Evolutionary conservation across 805 yeast genomes (phyloP), one percentile per base, ranked within the genome.

Genomic region (Kuraishia borneana): DNA sequence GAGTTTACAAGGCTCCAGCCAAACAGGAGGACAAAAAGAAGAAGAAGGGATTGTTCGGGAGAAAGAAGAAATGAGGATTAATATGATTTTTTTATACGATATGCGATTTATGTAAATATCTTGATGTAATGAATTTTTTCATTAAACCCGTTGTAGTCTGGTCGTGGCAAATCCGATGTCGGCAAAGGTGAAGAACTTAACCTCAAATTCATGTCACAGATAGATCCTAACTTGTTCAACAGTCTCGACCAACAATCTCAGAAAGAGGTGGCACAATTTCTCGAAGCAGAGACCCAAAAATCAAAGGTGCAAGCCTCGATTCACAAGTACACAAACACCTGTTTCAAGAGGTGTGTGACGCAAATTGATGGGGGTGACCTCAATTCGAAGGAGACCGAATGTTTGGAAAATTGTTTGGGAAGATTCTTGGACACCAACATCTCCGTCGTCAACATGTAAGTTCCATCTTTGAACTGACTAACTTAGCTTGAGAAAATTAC

Each of bases 341-440:
- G 97, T 55, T 88, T 85, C 68, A 83, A 80, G 54, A 82, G 83
- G 59, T 88, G 97, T 57, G 70, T 85, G 34, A 59, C 62, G 32
- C 39, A 59, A 4, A 54, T 72, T 33, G 58, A 63, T 32, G 57
- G 62, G 37, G 69, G 70, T 21, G 64, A 63, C 31, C 62, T 87
- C 42, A 65, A 65, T 41, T 35, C 59, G 2, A 54, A 55, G 36
- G 96, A 88, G 56, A 82, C 79, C 44, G 56, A 63, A 23, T 88
- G 96, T 54, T 60, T 88, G 51, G 60, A 65, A 39, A 81, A 81
- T 61, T 88, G 97, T 56, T 73, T 88, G 45, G 80, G 83, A 59
- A 62, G 94, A 44, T 88, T 82, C 55, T 65, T 88, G 46, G 96
- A 88, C 54, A 81, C 94, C 26, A 88, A 87, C 56, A 79, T 83